Percentiles rank a stretch among this genome's conserved stretches.
These are phyloP conservation scores for Cercospora sp. DNA, from an alignment of 2,329 filamentous ascomycete species.

Conservation along the genomic window DNA sequence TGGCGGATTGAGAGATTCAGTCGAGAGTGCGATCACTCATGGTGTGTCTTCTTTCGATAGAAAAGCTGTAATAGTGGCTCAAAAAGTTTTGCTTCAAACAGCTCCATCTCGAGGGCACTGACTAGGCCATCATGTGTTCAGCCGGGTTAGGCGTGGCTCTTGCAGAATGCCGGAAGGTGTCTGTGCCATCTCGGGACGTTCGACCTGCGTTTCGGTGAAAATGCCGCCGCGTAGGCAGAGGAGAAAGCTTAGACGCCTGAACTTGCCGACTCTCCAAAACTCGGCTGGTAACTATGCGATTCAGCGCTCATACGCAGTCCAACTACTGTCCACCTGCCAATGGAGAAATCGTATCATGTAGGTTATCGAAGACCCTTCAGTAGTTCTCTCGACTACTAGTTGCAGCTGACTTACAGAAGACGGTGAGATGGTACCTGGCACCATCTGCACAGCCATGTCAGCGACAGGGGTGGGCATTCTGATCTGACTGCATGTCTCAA, in stretches of 20 bases:
- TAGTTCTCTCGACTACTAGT: neutral
- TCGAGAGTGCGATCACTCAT: neutral
- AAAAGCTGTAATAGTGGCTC: neutral
- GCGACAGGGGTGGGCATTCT: slow-evolving; percentile 1
- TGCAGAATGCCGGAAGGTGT: neutral
- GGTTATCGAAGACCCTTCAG: neutral
- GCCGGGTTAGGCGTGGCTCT: neutral
- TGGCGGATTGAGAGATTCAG: neutral
- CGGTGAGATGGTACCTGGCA: neutral
- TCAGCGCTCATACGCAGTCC: neutral
- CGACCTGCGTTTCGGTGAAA: too few species aligned
- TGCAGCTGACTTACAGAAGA: neutral
- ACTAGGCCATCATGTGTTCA: neutral
- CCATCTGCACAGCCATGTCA: slow-evolving; percentile 3
- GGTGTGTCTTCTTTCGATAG: neutral
- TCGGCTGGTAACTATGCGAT: neutral
- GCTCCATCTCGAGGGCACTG: neutral
- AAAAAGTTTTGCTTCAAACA: neutral
- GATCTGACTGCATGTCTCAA: slow-evolving; percentile 4
- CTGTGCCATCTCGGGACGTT: neutral
- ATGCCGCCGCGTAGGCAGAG: neutral
- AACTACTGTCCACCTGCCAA: neutral
- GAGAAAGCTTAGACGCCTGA: neutral
- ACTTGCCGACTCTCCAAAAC: neutral
- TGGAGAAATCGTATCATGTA: neutral